phyloP scores from a whole-genome alignment of 2,329 filamentous ascomycete species.

The Hymenoscyphus infarciens region DNA sequence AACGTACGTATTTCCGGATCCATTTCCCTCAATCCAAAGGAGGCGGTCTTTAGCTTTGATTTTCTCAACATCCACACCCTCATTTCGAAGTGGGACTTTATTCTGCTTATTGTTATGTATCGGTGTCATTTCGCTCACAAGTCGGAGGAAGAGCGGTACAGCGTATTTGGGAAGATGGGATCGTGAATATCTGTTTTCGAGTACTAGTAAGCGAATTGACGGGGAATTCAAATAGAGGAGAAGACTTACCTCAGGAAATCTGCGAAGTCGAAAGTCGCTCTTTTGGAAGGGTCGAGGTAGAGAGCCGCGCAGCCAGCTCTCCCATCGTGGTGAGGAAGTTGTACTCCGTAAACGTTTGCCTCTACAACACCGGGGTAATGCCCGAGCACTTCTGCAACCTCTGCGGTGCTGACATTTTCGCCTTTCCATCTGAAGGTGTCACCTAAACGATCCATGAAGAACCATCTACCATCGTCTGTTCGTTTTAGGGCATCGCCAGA shows the following conservation, averaged over 20 bases:
- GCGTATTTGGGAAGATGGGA: constrained; percentile 67
- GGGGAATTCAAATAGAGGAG: not conserved
- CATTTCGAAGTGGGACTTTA: constrained; percentile 65
- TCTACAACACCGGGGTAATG: constrained; percentile 56
- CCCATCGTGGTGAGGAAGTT: constrained; percentile 63
- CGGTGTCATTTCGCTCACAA: constrained; percentile 55
- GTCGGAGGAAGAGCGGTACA: constrained; percentile 68
- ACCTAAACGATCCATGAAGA: constrained; percentile 66
- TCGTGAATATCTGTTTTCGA: constrained; percentile 46
- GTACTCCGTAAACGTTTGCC: constrained; percentile 68
- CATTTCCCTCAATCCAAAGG: constrained; percentile 56
- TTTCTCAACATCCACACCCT: constrained; percentile 59
- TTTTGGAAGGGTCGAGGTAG: constrained; percentile 49
- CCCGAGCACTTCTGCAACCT: constrained; percentile 63
- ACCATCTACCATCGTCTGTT: constrained; percentile 62
- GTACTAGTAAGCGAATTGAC: constrained; percentile 10
- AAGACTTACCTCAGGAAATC: constrained; percentile 49
- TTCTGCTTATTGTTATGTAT: constrained; percentile 81
- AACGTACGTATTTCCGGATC: constrained; percentile 52
- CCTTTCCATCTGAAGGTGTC: constrained; percentile 76
- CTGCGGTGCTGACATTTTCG: constrained; percentile 64
- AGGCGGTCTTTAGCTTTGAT: constrained; percentile 42
- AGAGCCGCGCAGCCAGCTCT: constrained; percentile 65
- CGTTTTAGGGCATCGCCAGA: constrained; percentile 63
- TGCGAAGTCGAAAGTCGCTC: constrained; percentile 53